Percentiles rank a stretch among this genome's conserved stretches.
These are phyloP conservation scores for Dunaliella sp. DNA, from an alignment of 139 green algal species.

Conservation along the genomic window DNA sequence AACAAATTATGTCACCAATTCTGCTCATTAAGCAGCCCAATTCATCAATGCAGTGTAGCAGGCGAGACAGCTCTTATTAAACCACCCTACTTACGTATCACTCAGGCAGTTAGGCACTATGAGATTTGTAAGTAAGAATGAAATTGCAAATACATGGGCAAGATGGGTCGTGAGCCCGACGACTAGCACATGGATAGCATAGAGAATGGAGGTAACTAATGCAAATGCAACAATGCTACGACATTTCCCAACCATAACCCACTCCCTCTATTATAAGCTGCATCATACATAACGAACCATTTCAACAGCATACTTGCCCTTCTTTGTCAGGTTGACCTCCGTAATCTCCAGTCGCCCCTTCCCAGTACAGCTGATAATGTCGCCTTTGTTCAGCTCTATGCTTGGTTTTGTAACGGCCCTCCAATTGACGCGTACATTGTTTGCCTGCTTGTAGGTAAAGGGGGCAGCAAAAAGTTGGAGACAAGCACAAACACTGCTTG, in stretches of 20 bases:
- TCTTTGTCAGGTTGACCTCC: slow-evolving; percentile 55
- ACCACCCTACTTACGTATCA: neutral
- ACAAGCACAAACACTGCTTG: too few species aligned
- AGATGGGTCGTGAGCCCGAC: neutral
- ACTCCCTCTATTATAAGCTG: too few species aligned
- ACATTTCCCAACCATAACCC: too few species aligned
- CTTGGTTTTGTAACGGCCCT: slow-evolving; percentile 52
- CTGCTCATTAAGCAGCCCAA: neutral
- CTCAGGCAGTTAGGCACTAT: neutral
- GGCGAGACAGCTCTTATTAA: neutral
- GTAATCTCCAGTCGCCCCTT: slow-evolving; percentile 77
- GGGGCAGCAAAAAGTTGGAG: too few species aligned
- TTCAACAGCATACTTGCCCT: slow-evolving; percentile 61
- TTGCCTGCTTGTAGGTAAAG: too few species aligned
- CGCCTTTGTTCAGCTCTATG: slow-evolving; percentile 55
- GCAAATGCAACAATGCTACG: too few species aligned
- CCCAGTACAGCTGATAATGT: slow-evolving; percentile 67
- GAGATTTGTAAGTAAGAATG: neutral
- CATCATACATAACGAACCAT: slow-evolving; percentile 63
- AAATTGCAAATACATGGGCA: neutral
- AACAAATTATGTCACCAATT: neutral
- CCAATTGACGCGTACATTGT: slow-evolving; percentile 73
- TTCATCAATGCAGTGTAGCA: neutral
- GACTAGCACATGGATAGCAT: neutral
- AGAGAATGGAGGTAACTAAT: neutral